Evolutionary conservation across 495 filamentous ascomycete species (phyloP).

Genomic region (Aspergillus incahuasiensis): DNA sequence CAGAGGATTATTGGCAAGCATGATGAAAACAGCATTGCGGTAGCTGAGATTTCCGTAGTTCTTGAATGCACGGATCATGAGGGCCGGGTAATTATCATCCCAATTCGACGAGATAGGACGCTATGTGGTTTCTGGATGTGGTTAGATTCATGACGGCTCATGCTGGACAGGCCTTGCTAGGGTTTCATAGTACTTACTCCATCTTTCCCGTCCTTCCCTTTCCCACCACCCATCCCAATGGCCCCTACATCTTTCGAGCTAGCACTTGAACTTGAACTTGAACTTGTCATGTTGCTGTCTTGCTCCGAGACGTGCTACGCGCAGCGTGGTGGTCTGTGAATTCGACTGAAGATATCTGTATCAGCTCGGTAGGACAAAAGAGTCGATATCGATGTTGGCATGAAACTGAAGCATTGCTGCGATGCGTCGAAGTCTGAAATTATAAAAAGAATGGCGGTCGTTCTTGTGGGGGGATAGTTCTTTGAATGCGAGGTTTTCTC

Average conservation of each 20-base stretch:
- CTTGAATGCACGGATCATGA: constrained; percentile 1
- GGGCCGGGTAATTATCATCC: neutral
- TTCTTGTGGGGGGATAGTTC: neutral
- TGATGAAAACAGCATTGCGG: constrained; percentile 34
- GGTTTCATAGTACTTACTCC: neutral
- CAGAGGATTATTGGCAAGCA: constrained; percentile 38
- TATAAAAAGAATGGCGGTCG: neutral
- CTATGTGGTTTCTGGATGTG: neutral
- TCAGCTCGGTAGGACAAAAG: neutral
- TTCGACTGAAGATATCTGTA: neutral
- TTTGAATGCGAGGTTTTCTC: neutral
- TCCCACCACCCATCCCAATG: neutral
- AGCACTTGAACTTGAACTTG: neutral
- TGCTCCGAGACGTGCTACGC: neutral
- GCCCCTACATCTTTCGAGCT: neutral
- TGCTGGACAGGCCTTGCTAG: neutral
- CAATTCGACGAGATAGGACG: neutral
- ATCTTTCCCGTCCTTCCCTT: neutral
- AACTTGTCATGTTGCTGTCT: neutral
- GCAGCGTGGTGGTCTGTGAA: neutral
- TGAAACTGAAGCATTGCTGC: neutral
- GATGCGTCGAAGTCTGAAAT: neutral
- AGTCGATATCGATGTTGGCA: neutral
- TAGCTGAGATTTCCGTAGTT: constrained; percentile 33
- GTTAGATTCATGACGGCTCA: neutral